Evolutionary conservation across 257 asterid species (phyloP).

Genomic region (Solanum tacnaense): DNA sequence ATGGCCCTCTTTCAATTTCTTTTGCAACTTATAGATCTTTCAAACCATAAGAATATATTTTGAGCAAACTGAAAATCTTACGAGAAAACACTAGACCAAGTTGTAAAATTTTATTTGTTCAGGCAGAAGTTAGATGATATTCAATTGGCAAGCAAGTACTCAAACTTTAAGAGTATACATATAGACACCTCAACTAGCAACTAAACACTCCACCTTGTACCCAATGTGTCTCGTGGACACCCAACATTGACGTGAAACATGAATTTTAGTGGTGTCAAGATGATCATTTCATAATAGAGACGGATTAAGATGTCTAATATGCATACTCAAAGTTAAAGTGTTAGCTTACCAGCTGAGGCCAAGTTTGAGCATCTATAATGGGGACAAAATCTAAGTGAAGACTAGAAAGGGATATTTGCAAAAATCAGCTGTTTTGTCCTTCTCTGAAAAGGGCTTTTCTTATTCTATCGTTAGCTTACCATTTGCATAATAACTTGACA

Average conservation of each 20-base stretch:
- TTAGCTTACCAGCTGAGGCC: not conserved
- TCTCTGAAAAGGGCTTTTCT: too few species aligned
- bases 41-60: not conserved
- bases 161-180: not conserved
- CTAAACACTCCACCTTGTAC: not conserved
- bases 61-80: not conserved
- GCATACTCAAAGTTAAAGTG: not conserved
- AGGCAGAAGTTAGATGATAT: not conserved
- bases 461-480: too few species aligned
- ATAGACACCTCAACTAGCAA: not conserved
- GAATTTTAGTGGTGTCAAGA: not conserved
- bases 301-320: not conserved
- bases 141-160: too few species aligned
- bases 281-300: not conserved
- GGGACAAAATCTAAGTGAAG: not conserved
- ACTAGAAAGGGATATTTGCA: not conserved
- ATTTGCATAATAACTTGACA: too few species aligned
- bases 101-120: not conserved
- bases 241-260: fast-evolving
- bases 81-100: not conserved
- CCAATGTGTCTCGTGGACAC: not conserved
- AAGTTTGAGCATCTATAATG: not conserved
- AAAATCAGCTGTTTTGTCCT: too few species aligned
- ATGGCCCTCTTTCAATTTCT: not conserved
- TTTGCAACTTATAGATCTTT: not conserved